These are phyloP conservation scores for Trametes polyzona DNA, from an alignment of 1,284 basidiomycete genomes.

Conservation along the genomic window DNA sequence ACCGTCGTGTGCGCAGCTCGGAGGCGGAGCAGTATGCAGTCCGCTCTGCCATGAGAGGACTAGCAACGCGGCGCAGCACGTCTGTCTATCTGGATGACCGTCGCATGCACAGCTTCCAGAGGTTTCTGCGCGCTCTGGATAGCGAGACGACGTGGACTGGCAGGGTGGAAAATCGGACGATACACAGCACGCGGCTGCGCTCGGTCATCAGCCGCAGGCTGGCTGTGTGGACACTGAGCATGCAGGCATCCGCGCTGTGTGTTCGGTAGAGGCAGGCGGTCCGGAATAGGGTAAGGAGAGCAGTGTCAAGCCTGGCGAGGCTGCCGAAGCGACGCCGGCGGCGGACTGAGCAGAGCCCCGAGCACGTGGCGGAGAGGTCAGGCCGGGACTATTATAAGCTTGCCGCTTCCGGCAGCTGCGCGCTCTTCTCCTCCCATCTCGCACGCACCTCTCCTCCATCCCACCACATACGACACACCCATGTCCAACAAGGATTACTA, in stretches of 20 bases:
- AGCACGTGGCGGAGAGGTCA: conserved; percentile 18
- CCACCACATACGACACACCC: conserved; percentile 23
- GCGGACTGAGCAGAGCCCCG: neutral
- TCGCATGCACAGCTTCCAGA: neutral
- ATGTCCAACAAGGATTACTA: conserved; percentile 84
- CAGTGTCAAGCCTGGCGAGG: neutral
- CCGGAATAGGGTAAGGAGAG: neutral
- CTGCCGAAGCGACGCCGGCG: neutral
- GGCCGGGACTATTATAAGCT: conserved; percentile 20
- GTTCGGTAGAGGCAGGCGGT: neutral
- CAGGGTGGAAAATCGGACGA: neutral
- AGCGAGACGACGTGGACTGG: neutral
- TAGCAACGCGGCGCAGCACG: too few species aligned
- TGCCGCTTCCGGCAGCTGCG: conserved; percentile 11
- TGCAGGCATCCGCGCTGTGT: neutral
- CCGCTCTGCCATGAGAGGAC: too few species aligned
- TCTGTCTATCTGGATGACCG: too few species aligned
- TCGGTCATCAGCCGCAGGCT: neutral
- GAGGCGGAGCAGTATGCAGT: too few species aligned
- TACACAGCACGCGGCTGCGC: neutral
- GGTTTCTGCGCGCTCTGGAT: neutral
- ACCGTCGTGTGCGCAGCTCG: neutral
- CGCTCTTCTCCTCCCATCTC: conserved; percentile 6
- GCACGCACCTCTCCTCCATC: conserved; percentile 15
- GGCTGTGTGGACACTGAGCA: neutral